Base-by-base conservation (phyloP, 2,329 filamentous ascomycete genomes). In the Cordyceps sp. region DNA sequence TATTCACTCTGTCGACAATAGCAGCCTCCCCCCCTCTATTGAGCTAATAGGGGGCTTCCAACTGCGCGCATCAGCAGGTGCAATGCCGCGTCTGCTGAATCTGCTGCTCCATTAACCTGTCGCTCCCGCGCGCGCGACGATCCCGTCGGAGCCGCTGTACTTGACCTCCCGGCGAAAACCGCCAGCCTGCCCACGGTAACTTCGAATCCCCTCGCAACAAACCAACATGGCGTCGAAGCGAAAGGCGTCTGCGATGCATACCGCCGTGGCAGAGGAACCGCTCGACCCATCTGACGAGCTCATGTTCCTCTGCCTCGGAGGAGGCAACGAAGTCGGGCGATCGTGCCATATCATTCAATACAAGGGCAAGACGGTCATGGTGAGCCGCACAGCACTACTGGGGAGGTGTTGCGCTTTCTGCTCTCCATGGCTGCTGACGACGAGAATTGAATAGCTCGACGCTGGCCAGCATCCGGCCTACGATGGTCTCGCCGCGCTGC, bases 351-450 rank as follows among this genome's bases (percentile, higher is more conserved):
- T 98, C 45, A 76, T 98, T 37, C 85, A 96, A 50, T 98, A 98
- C 69, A 98, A 96, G 59, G 90, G 90, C 39, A 98, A 98, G 58
- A 96, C 88, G 6, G 84, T 98, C 43, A 98, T 98, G 90, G 85
- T 92, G 62, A 45, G 48, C 32, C 15, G 17, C 12, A 3, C 10
- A 12, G 15, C 17, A 12, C 13, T 17, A 19, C n/a, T n/a, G n/a
- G n/a, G n/a, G n/a, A n/a, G n/a, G n/a, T n/a, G n/a, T n/a, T n/a
- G n/a, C n/a, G n/a, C n/a, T 31, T 9, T 8, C 4, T 15, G 14
- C 14, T 28, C 31, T 32, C 33, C 26, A 31, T 24, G 16, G 14
- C n/a, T 14, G 16, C 26, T 18, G 30, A 21, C 34, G 16, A 23
- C 17, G 4, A 10, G 28, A 36, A 20, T 30, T 34, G 36, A 30